phyloP scores from a whole-genome alignment of 352 stramenopile genomes.

The Globisporangium solare region DNA sequence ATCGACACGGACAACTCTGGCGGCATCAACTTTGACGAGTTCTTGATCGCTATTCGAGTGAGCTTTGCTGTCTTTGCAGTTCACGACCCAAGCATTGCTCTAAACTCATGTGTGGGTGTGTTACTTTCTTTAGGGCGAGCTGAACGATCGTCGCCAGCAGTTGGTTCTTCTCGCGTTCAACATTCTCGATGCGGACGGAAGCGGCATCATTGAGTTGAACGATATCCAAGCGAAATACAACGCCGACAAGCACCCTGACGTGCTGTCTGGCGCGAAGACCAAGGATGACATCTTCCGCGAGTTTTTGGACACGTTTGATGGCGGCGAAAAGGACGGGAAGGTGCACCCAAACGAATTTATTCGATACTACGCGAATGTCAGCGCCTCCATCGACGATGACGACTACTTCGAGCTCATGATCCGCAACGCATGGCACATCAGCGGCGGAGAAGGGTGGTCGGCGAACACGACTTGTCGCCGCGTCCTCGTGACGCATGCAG shows the following conservation, averaged over 20 bases:
- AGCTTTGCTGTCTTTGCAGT: conserved; percentile 3
- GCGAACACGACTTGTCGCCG: conserved; percentile 68
- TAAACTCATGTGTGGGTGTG: conserved; percentile 1
- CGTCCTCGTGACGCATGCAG: conserved; percentile 49
- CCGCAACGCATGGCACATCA: conserved; percentile 79
- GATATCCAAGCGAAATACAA: conserved; percentile 52
- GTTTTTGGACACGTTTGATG: conserved; percentile 42
- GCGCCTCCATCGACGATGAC: conserved; percentile 64
- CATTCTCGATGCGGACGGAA: conserved; percentile 50
- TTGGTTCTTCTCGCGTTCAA: conserved; percentile 72
- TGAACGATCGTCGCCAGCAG: conserved; percentile 40
- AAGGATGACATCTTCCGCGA: conserved; percentile 24
- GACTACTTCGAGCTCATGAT: conserved; percentile 88
- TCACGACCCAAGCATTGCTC: neutral
- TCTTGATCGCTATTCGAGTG: conserved; percentile 54
- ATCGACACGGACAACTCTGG: conserved; percentile 83
- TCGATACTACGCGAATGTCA: conserved; percentile 79
- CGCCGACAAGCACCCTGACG: conserved; percentile 44
- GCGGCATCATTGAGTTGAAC: conserved; percentile 44
- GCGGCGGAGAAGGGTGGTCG: conserved; percentile 46
- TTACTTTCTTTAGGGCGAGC: conserved; percentile 19
- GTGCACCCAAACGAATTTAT: conserved; percentile 34
- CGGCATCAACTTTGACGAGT: conserved; percentile 68
- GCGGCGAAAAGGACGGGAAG: conserved; percentile 26
- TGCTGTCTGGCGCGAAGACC: conserved; percentile 33